Evolutionary conservation across 345 rosid species (phyloP).

Genomic region (Gossypium raimondii): DNA sequence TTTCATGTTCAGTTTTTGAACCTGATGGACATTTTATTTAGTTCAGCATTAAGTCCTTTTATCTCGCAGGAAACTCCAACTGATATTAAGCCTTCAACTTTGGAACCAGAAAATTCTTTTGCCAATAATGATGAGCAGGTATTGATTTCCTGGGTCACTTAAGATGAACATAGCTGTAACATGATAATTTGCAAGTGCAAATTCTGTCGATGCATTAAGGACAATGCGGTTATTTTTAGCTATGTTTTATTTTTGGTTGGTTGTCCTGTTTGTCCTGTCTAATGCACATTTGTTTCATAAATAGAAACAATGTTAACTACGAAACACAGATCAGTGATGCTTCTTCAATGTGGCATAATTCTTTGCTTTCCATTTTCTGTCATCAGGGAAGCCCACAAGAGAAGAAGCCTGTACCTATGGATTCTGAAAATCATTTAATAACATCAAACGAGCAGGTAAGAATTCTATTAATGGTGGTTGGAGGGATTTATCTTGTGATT

Average conservation of each 20-base stretch:
- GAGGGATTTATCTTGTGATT: slow-evolving; percentile 7
- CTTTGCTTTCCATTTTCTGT: slow-evolving; percentile 15
- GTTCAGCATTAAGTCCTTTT: neutral
- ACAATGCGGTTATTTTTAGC: neutral
- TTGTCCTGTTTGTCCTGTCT: neutral
- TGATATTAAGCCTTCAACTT: slow-evolving; percentile 36
- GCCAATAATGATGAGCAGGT: slow-evolving; percentile 38
- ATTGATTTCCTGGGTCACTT: slow-evolving; percentile 14
- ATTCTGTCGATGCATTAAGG: neutral
- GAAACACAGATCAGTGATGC: neutral
- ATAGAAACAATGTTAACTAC: slow-evolving; percentile 1
- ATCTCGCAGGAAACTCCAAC: slow-evolving; percentile 27
- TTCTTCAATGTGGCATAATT: slow-evolving; percentile 8
- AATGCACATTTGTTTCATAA: slow-evolving; percentile 5
- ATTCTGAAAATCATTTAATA: slow-evolving; percentile 19
- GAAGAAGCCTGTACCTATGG: slow-evolving; percentile 29
- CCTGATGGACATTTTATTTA: neutral
- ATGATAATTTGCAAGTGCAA: neutral
- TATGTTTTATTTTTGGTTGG: neutral
- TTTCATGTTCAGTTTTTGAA: neutral
- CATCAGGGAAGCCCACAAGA: slow-evolving; percentile 44
- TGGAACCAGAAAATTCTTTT: slow-evolving; percentile 29
- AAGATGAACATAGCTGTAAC: neutral
- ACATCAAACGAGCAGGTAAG: slow-evolving; percentile 36
- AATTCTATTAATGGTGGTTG: neutral